Evolutionary conservation across 2,329 filamentous ascomycete genomes (phyloP), one percentile per base, ranked within the genome.

Genomic region (Dactylonectria macrodidyma): DNA sequence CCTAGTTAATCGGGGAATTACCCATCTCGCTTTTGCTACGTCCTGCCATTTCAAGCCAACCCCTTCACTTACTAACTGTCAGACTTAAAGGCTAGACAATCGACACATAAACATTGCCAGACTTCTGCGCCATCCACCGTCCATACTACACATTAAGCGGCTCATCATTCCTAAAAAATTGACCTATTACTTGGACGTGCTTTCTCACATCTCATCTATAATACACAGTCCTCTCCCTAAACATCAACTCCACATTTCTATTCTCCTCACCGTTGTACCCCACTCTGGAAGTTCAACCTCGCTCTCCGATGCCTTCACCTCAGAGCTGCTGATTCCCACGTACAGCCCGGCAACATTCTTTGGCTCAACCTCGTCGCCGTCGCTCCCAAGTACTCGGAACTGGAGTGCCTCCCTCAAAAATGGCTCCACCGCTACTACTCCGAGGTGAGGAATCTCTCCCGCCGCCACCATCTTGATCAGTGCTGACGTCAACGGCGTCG

Each of bases 401-500:
- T 81, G 73, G 9, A 89, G 76, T 7, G 77, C 70, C 4, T 78
- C 65, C 26, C 72, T 73, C n/a, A 89, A 78, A 66, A 84, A 86
- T 1, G 84, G 82, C 44, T 79, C 77, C 3, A 84, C 80, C 8
- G 77, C 78, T 0, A 70, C 71, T 0, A 80, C 73, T 2, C 80
- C 78, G 22, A 88, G 75, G 67, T 80, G 77, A 1, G 71, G 58
- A n/a, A 88, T 66, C 14, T 72, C 72, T 6, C 81, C 80, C 0
- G 73, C 73, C 1, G 76, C 76, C 4, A 87, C 78, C 74, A 83
- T 80, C 54, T 81, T 79, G 68, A 86, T 78, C 60, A 90, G 74
- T 3, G 83, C 81, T 7, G 82, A 81, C 2, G 88, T 89, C 68
- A 90, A 73, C 1, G 88, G 88, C 12, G 88, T 78, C 0, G 86